Evolutionary conservation across 2,329 filamentous ascomycete species (phyloP).

Genomic region (Canariomyces notabilis): DNA sequence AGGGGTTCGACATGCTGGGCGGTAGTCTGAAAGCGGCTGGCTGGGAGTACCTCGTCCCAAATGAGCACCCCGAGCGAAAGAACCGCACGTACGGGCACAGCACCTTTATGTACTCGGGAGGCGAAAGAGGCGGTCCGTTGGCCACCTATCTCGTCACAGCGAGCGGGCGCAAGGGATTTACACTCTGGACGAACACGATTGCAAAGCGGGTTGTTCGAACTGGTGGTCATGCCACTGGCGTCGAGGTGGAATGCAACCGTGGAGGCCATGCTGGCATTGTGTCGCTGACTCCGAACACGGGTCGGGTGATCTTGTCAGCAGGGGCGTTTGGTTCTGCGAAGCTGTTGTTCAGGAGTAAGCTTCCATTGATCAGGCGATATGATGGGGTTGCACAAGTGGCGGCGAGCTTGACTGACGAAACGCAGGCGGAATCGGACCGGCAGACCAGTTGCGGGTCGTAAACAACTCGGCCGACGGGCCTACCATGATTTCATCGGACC

Average conservation of each 20-base stretch:
- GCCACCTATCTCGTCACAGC: slow-evolving; percentile 56
- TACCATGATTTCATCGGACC: slow-evolving; percentile 44
- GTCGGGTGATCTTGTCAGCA: slow-evolving; percentile 62
- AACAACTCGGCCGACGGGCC: slow-evolving; percentile 45
- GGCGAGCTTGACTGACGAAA: not conserved
- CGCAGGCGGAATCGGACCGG: slow-evolving; percentile 55
- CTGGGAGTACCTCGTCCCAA: slow-evolving; percentile 59
- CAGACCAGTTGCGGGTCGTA: slow-evolving; percentile 52
- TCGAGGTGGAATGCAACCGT: slow-evolving; percentile 57
- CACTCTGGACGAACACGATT: slow-evolving; percentile 59
- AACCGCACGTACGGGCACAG: slow-evolving; percentile 59
- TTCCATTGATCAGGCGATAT: not conserved
- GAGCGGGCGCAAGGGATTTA: slow-evolving; percentile 55
- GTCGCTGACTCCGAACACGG: slow-evolving; percentile 52
- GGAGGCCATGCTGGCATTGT: slow-evolving; percentile 51
- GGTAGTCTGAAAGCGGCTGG: slow-evolving; percentile 53
- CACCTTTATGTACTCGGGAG: slow-evolving; percentile 61
- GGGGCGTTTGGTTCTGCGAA: slow-evolving; percentile 65
- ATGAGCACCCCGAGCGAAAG: slow-evolving; percentile 57
- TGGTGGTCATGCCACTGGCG: slow-evolving; percentile 57
- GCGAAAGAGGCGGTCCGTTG: slow-evolving; percentile 64
- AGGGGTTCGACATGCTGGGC: slow-evolving; percentile 59
- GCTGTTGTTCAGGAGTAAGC: slow-evolving; percentile 56
- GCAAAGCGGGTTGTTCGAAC: slow-evolving; percentile 62
- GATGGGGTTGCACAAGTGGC: not conserved